Base-by-base conservation (phyloP, 257 asterid genomes). In the Forsythia suspensa region DNA sequence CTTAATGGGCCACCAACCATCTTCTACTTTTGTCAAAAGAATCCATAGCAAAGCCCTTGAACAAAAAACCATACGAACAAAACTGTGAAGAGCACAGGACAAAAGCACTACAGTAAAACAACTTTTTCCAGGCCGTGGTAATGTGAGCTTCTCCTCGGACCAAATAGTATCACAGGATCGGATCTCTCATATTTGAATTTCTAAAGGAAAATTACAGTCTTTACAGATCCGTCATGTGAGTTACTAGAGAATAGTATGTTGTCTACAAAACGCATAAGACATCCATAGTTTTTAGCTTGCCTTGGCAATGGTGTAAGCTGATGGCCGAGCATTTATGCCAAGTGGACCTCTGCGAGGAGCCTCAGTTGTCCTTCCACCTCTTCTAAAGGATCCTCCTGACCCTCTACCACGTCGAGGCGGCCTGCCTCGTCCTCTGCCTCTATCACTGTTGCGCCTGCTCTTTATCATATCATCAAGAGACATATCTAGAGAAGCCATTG, bases 391-490 rank as follows among this genome's bases (percentile, higher is more conserved):
- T 77, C 93, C 88, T 61, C 89, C 90, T 51, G 87, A 77, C 77
- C 96, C 96, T 85, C 97, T 83, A 79, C 98, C 98, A 66, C 96
- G 91, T 8, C 87, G 88, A 70, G 86, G 82, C 89, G 86, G 82
- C 89, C 94, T 84, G 72, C 89, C 96, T 76, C 81, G 89, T 43
- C 98, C 96, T 82, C 97, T 85, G 86, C 91, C 92, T 66, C 89
- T 86, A 40, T 82, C 88, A 46, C 29, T 88, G 73, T 20, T 86
- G 74, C 81, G 92, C 80, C 95, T 89, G 87, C 75, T 95, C 85
- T 93, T 93, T 73, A 95, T 95, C 96, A 94, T 87, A 83, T 93
- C 97, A 18, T 92, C 98, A 87, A 93, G 84, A 0, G 99, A 84
- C 88, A 91, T 89, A 80, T 93, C 98, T 89, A 95, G 46, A 29